phyloP scores from a whole-genome alignment of 2,329 filamentous ascomycete genomes.

The Nothopassalora personata region DNA sequence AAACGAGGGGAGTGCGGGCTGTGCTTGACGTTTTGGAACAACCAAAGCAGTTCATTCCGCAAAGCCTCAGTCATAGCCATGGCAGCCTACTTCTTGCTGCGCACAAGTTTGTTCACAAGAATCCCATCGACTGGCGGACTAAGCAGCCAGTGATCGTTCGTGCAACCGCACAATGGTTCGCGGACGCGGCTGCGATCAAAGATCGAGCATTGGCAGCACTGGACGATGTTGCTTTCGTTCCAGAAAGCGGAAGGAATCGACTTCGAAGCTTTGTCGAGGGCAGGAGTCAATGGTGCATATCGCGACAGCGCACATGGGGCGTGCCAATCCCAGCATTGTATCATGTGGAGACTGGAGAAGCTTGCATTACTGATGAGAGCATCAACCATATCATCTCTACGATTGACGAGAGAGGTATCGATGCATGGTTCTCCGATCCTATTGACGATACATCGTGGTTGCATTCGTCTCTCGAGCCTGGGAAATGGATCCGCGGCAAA shows the following conservation, averaged over 20 bases:
- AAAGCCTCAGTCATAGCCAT: background rate
- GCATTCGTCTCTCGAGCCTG: constrained; percentile 53
- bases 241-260: constrained; percentile 65
- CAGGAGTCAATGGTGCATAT: constrained; percentile 96
- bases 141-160: constrained; percentile 87
- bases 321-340: constrained; percentile 93
- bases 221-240: constrained; percentile 69
- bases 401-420: constrained; percentile 71
- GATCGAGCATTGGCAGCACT: constrained; percentile 65
- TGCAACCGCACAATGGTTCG: constrained; percentile 97
- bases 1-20: constrained; percentile 61
- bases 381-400: constrained; percentile 79
- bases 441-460: constrained; percentile 74
- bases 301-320: constrained; percentile 90
- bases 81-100: constrained; percentile 56
- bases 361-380: constrained; percentile 71
- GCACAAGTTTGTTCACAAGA: constrained; percentile 79
- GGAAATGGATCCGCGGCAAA: constrained; percentile 65
- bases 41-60: constrained; percentile 10
- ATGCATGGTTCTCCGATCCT: constrained; percentile 89
- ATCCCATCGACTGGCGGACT: constrained; percentile 96
- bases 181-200: constrained; percentile 81
- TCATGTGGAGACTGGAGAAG: constrained; percentile 54
- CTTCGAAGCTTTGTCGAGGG: constrained; percentile 82
- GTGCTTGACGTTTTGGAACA: constrained; percentile 65